These are phyloP conservation scores for Globisporangium iwayamae DNA, from an alignment of 352 stramenopile genomes.

Conservation along the genomic window DNA sequence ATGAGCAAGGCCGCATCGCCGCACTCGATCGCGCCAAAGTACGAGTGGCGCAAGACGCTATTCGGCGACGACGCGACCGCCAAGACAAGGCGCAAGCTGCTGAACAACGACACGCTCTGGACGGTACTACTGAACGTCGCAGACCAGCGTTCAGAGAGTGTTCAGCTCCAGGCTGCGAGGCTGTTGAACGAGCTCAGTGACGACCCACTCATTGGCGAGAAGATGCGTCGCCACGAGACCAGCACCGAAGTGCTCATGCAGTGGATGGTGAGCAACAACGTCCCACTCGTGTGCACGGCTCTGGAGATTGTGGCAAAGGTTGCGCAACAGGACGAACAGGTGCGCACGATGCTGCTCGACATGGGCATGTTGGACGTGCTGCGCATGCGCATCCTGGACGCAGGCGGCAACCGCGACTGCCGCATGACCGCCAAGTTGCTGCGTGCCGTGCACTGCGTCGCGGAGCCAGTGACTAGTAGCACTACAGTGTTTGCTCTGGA, in stretches of 20 bases:
- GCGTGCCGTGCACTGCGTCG: conserved; percentile 44
- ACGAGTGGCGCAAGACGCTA: conserved; percentile 55
- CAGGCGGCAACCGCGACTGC: conserved; percentile 24
- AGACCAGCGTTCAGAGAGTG: conserved; percentile 21
- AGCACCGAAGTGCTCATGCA: conserved; percentile 31
- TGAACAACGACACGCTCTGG: conserved; percentile 54
- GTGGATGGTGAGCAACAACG: conserved; percentile 36
- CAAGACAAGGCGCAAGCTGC: conserved; percentile 52
- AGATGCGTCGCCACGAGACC: conserved; percentile 24
- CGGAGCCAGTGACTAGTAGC: conserved; percentile 16
- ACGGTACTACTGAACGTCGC: conserved; percentile 25
- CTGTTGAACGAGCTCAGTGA: conserved; percentile 44
- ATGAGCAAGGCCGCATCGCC: conserved; percentile 45
- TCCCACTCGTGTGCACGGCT: conserved; percentile 30
- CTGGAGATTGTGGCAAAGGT: conserved; percentile 48
- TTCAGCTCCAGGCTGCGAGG: conserved; percentile 45
- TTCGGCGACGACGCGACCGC: conserved; percentile 53
- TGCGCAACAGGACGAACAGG: conserved; percentile 21
- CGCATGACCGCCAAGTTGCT: conserved; percentile 50
- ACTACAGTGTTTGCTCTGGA: conserved; percentile 36
- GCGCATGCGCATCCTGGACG: conserved; percentile 31
- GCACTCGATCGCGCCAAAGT: conserved; percentile 26
- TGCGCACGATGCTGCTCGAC: conserved; percentile 35
- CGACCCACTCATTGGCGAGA: conserved; percentile 19
- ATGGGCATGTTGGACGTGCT: conserved; percentile 41